Base-by-base conservation (phyloP, 192 early-diverging fungal genomes). In the Fimicolochytrium jonesii region DNA sequence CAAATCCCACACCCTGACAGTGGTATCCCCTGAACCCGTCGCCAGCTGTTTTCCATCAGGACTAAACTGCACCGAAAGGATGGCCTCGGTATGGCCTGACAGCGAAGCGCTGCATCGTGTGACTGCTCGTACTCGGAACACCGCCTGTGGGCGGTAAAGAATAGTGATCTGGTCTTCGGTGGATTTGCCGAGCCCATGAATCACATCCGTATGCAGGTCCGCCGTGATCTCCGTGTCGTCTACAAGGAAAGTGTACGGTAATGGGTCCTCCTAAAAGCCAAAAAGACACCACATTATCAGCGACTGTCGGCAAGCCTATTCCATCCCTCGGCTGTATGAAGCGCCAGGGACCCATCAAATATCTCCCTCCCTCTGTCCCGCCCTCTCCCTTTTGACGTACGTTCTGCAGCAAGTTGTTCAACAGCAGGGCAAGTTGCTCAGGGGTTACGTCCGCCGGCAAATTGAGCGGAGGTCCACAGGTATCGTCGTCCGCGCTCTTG, bases 1-100 rank as follows among this genome's bases (percentile, higher is more conserved):
- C 68, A 99, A 65, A 81, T 99, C 96, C 96, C 96, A 99, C 41
- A 99, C 85, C 28, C 94, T 81, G 26, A 99, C 91, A 2, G 92
- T 97, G 0, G 86, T 89, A 71, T 99, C 96, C 23, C 94, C 88
- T 25, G 93, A 95, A 47, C 93, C 96, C 25, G 91, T 91, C n/a
- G 96, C 96, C 59, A 99, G 74, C 74, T 88, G 87, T 0, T 77
- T 72, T 29, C 93, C 92, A 53, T 95, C 90, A 17, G 96, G 96
- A 61, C 86, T 89, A 66, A 99, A 99, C 20, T 81, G 81, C 34
- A 90, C 90, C 3, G 83, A 86, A 15, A 97, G 76, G n/a, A 99
- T 88, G 0, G 94, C 92, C 50, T 99, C 94, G 4, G 92, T 91
- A 63, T 99, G 96, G 1, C 91, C 92, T 0, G 87, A 79, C 53